A percentile compares a stretch with the other conserved stretches of the same genome.
phyloP scores from a whole-genome alignment of 164 flowering plant species.

The Platanus orientalis region DNA sequence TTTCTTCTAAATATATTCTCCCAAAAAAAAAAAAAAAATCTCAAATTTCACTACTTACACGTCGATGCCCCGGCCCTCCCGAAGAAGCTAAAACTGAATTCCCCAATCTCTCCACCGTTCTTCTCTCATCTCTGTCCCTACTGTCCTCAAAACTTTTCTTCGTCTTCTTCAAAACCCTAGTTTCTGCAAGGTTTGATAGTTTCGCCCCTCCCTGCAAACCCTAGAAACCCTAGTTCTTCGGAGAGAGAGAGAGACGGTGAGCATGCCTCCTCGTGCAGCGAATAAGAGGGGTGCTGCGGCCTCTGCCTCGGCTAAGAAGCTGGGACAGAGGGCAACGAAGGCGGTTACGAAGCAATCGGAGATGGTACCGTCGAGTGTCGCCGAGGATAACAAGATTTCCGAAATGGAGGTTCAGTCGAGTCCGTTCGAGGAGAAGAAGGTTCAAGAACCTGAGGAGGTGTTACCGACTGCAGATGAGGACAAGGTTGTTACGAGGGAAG shows the following conservation, averaged over 20 bases:
- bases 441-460: neutral
- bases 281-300: neutral
- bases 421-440: neutral
- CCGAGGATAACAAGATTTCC: neutral
- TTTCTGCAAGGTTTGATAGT: neutral
- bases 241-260: too few species aligned
- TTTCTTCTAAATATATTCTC: too few species aligned
- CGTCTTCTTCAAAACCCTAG: constrained; percentile 5
- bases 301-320: neutral
- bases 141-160: neutral
- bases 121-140: too few species aligned
- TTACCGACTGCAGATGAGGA: neutral
- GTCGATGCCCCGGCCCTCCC: too few species aligned
- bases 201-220: neutral
- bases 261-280: constrained; percentile 3
- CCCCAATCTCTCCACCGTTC: too few species aligned
- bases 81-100: too few species aligned
- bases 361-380: neutral
- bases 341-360: neutral
- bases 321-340: constrained; percentile 1
- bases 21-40: too few species aligned
- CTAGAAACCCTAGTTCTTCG: neutral
- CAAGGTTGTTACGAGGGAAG: neutral
- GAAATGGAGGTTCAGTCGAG: neutral
- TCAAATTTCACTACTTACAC: too few species aligned